Conservation (phyloP, 495 filamentous ascomycete species). For the Xylaria grammica region DNA sequence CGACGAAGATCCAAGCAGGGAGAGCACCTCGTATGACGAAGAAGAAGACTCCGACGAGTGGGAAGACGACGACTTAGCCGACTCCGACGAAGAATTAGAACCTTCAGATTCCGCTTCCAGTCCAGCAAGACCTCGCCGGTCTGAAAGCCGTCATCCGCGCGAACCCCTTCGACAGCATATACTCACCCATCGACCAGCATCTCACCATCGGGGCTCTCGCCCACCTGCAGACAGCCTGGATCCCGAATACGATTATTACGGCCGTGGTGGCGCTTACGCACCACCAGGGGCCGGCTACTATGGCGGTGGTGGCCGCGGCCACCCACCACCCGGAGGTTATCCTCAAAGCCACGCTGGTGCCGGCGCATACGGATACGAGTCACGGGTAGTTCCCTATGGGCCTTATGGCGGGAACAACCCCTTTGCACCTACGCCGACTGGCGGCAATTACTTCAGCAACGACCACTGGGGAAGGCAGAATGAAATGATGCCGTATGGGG, state of each 20-base stretch:
- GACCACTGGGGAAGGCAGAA: slow-evolving; percentile 40
- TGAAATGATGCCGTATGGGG: slow-evolving; percentile 55
- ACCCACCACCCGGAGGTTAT: slow-evolving; percentile 31
- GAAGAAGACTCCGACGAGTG: slow-evolving; percentile 54
- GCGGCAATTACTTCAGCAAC: slow-evolving; percentile 43
- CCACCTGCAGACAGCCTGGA: slow-evolving; percentile 55
- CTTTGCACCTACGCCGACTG: slow-evolving; percentile 44
- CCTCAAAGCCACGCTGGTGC: slow-evolving; percentile 48
- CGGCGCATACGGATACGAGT: slow-evolving; percentile 38
- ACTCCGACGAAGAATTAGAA: slow-evolving; percentile 67
- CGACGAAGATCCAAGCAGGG: slow-evolving; percentile 25
- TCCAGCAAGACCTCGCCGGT: slow-evolving; percentile 47
- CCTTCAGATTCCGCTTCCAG: slow-evolving; percentile 83
- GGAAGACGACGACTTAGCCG: slow-evolving; percentile 54
- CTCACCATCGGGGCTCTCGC: slow-evolving; percentile 41
- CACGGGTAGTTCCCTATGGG: slow-evolving; percentile 52
- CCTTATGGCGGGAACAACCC: slow-evolving; percentile 49
- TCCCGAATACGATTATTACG: slow-evolving; percentile 47
- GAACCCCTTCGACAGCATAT: slow-evolving; percentile 45
- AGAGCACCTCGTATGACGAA: slow-evolving; percentile 29
- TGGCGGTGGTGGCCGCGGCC: slow-evolving; percentile 38
- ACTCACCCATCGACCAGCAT: slow-evolving; percentile 44
- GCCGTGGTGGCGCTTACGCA: slow-evolving; percentile 34
- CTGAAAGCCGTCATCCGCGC: slow-evolving; percentile 36
- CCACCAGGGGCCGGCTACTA: slow-evolving; percentile 44